Base-by-base conservation (phyloP, 371 early-diverging fungal species). In the Mortierella sp. region DNA sequence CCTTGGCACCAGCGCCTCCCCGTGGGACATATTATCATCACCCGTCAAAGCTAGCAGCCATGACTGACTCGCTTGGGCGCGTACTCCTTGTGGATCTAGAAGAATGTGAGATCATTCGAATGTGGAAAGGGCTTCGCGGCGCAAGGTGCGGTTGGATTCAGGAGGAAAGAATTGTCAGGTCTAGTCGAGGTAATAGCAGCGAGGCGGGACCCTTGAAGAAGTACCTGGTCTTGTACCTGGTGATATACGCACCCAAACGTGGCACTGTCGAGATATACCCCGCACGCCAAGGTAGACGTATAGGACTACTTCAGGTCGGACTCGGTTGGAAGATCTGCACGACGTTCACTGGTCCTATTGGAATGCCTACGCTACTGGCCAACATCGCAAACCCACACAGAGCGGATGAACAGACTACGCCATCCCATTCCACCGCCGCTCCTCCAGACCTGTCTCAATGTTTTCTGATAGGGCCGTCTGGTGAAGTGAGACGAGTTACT, bases 51-150 rank as follows among this genome's bases (percentile, higher is more conserved):
- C 56, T 90, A 14, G 90, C 88, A 0, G 90, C 84, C 1, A 84
- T 88, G 38, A 83, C 86, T 1, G 90, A 90, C 64, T 81, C 80
- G 1, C 63, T 88, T 3, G 90, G 90, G 1, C 83, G 90, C n/a
- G 89, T 90, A 1, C 84, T 86, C 12, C 52, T 90, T 34, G 83
- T 88, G 68, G 89, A 89, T 64, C 50, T 88, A 13, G 72, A 79
- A 18, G 80, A 82, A 38, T 86, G 86, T 0, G 85, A 87, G 48
- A 85, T 89, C 67, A 78, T 88, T 16, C 83, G 90, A 6, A 86
- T 90, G 83, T 89, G 87, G 87, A 90, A 90, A 64, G 90, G 90
- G 8, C 78, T 88, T 8, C 83, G 90, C 14, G 90, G 86, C 13
- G 88, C 89, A 1, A 80, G 82, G 2, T 89, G 89, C 54, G 89